A percentile compares a stretch with the other conserved stretches of the same genome.
Evolutionary conservation across 768 basidiomycete species (phyloP).

Genomic region (Podaxis pistillaris): DNA sequence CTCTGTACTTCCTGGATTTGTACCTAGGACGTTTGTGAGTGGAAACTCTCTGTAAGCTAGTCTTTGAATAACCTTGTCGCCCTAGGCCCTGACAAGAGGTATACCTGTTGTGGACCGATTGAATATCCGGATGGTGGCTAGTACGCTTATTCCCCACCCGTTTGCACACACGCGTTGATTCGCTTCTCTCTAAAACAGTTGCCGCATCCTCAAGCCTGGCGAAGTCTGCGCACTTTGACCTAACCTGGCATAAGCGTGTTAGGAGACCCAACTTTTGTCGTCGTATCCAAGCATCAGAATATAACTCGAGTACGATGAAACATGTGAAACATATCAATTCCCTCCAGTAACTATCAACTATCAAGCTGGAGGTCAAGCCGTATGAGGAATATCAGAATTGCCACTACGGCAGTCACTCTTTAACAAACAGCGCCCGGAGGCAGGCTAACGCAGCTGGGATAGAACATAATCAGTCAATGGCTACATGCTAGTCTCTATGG

Average conservation of each 20-base stretch:
- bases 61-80: background rate
- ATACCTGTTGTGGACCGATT: conserved; percentile 17
- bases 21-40: background rate
- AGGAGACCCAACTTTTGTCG: background rate
- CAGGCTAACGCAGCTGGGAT: background rate
- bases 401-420: background rate
- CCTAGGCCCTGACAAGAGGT: conserved; percentile 7
- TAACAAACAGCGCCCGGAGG: background rate
- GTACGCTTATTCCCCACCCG: background rate
- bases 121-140: conserved; percentile 11
- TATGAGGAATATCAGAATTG: background rate
- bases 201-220: conserved; percentile 19
- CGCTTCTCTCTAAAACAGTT: conserved; percentile 10
- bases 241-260: too few relatives aligned
- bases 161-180: background rate
- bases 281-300: background rate
- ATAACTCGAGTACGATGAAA: too few relatives aligned
- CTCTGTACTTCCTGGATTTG: background rate
- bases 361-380: background rate
- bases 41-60: background rate
- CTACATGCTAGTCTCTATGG: background rate
- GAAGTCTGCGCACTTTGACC: conserved; percentile 17
- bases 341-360: background rate
- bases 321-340: background rate
- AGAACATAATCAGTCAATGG: background rate